Evolutionary conservation across 768 basidiomycete genomes (phyloP), one percentile per base, ranked within the genome.

Genomic region (Pleurotus salmoneostramineus): DNA sequence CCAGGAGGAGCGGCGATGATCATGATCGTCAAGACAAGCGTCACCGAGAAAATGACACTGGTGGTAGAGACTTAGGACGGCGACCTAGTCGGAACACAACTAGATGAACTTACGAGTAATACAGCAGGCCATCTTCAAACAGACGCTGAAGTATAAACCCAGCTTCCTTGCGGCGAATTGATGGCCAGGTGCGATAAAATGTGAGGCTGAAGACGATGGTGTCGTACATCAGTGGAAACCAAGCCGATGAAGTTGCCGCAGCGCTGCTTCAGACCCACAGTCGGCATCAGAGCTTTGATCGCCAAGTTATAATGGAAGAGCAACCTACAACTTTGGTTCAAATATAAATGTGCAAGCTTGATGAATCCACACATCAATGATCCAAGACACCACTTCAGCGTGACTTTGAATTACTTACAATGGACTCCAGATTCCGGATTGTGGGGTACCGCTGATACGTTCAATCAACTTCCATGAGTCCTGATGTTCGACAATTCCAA

Each of bases 221-320:
- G 57, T 81, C 77, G 57, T 80, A 81, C 15, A 78, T 66, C 43
- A 81, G 71, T 4, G 80, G 80, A 1, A 81, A 62, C 79, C 79
- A 81, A 1, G 79, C 80, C 1, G 77, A 79, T 59, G 84, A 70
- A 33, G 83, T 75, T 10, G 77, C 74, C 6, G 70, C 58, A 35
- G 50, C 60, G 44, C 73, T 74, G 64, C 76, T 78, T 49, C 47
- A 49, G 46, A 57, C n/a, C 4, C 12, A 48, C 33, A 4, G 27
- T 7, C 8, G 33, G 17, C 17, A 11, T 32, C 11, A 48, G 8
- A 42, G 40, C 40, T 42, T 42, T 42, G 40, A n/a, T 11, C 34
- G 0, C 33, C 7, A 8, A 8, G 34, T 33, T 2, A 52, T 52
- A n/a, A 4, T 15, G 1, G 15, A n/a, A 35, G 3, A 27, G 21